Evolutionary conservation across 345 rosid genomes (phyloP), one percentile per base, ranked within the genome.

Genomic region (Iberis pinnata): DNA sequence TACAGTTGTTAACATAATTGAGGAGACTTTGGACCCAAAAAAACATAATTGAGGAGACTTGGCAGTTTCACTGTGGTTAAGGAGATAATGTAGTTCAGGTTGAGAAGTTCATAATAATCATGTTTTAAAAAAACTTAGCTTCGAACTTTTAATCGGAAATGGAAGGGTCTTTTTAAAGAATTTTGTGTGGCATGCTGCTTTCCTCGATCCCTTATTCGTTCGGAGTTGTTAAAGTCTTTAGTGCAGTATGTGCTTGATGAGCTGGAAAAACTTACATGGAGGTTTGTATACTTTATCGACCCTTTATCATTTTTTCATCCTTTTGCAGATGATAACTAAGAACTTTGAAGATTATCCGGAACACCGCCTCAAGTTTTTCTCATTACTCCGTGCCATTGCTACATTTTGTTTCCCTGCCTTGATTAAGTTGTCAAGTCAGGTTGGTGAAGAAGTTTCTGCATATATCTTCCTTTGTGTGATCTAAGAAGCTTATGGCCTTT

Each of bases 281-380:
- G 36, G 39, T 43, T 43, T 61, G 15, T 43, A 22, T 43, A 42
- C 15, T 12, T 25, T 26, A 36, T 26, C 53, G 68, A 65, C 26
- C 36, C 19, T 26, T 59, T 3, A 13, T 3, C 33, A 16, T 29
- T 39, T 39, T 40, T 4, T 49, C 48, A 19, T 50, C 16, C 24
- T 62, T 55, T 4, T 67, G 76, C 80, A 93, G 99, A 93, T 93
- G 99, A 93, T 93, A 47, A 93, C 99, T 50, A 88, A 79, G 67
- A 93, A 93, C 68, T 93, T 93, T 42, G 99, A 93, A 73, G 99
- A 93, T 65, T 88, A 88, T 65, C 97, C 99, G 2, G 99, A 93
- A 70, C 99, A 93, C 70, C 94, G 99, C 49, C 85, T 93, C 57
- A 93, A 93, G 71, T 93, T 93, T 77, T 93, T 93, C 64, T 88